A percentile compares a stretch with the other conserved stretches of the same genome.
Conservation (phyloP, 495 filamentous ascomycete genomes). For the Ramalina peruviana region DNA sequence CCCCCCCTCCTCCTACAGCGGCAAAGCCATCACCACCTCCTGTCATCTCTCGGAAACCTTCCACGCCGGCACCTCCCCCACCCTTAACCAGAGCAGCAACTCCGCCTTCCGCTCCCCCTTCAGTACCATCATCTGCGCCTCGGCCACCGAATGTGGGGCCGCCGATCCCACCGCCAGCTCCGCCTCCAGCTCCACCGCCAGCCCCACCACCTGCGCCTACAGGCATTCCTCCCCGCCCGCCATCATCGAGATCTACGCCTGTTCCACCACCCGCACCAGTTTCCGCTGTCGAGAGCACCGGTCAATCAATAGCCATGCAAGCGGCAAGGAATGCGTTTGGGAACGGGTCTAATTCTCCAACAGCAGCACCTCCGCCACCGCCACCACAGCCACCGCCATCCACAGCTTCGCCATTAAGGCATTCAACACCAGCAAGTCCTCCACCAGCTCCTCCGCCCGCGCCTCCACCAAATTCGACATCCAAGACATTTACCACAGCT, state of each 20-base stretch:
- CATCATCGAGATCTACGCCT: conserved; percentile 31
- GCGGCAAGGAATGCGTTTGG: conserved; percentile 34
- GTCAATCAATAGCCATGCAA: conserved; percentile 31
- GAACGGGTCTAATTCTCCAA: conserved; percentile 36
- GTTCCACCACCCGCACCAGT: conserved; percentile 28
- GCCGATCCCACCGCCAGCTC: conserved; percentile 28
- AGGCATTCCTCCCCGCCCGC: conserved; percentile 12
- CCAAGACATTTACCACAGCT: conserved; percentile 24
- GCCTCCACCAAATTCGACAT: conserved; percentile 23
- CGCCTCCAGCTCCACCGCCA: conserved; percentile 23
- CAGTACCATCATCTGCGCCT: conserved; percentile 29
- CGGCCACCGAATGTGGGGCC: conserved; percentile 32
- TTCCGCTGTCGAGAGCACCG: conserved; percentile 16
- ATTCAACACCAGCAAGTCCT: conserved; percentile 34
- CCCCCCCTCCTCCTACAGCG: conserved; percentile 46
- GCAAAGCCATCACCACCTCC: conserved; percentile 37
- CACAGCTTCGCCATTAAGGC: conserved; percentile 34
- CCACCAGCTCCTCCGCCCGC: conserved; percentile 27
- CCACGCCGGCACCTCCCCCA: conserved; percentile 27
- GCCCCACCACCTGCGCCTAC: conserved; percentile 23
- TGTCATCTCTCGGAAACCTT: conserved; percentile 48
- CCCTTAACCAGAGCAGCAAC: conserved; percentile 28
- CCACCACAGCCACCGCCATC: conserved; percentile 31
- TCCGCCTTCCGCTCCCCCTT: conserved; percentile 28
- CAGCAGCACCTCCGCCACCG: conserved; percentile 36